Conservation (phyloP, 495 filamentous ascomycete species). For the Aspergillus haitiensis region DNA sequence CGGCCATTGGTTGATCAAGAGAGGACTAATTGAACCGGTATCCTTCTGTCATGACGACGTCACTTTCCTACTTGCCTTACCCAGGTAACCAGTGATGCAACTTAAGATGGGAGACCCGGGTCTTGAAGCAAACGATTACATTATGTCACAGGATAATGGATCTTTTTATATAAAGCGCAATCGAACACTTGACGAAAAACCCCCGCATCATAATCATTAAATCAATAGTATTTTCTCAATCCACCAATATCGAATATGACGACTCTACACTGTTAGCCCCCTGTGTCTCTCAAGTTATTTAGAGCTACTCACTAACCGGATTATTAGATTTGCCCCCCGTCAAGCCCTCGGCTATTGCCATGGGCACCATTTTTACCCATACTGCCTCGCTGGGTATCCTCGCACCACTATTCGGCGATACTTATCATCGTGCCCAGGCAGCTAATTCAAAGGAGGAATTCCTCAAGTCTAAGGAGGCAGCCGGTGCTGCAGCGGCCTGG, state of each 20-base stretch:
- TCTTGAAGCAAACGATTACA: neutral
- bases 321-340: constrained; percentile 82
- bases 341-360: constrained; percentile 95
- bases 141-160: constrained; percentile 15
- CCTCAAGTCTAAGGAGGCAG: constrained; percentile 87
- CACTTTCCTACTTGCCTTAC: constrained; percentile 22
- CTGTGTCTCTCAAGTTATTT: neutral
- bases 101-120: neutral
- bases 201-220: no score
- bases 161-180: neutral
- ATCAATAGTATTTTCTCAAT: no score
- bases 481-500: constrained; percentile 83
- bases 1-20: constrained; percentile 9
- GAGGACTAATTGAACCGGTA: neutral
- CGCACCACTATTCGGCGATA: constrained; percentile 87
- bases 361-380: constrained; percentile 95
- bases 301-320: constrained; percentile 4
- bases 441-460: constrained; percentile 97
- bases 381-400: constrained; percentile 77
- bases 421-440: constrained; percentile 88
- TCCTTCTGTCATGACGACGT: constrained; percentile 49
- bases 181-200: neutral
- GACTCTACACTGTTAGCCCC: constrained; percentile 61
- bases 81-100: constrained; percentile 18
- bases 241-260: constrained; percentile 49